Evolutionary conservation across 2,329 filamentous ascomycete genomes (phyloP), one percentile per base, ranked within the genome.

Genomic region (Coccinonectria pachysandricola): DNA sequence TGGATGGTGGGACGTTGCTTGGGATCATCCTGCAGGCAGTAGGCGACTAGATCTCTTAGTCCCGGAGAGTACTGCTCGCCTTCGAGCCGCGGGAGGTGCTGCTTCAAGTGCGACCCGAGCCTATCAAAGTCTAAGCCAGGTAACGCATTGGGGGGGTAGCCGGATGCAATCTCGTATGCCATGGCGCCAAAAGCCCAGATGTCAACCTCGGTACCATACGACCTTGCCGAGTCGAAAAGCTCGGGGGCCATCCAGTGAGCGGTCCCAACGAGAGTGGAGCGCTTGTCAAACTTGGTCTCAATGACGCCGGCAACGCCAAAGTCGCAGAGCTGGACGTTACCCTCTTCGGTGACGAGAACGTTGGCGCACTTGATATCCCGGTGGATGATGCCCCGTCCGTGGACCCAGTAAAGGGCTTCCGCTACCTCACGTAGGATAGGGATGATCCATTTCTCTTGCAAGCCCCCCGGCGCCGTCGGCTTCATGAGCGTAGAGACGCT

Each of bases 161-260:
- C 83, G 4, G 79, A 84, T 1, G 83, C 81, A 52, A 88, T 82
- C 52, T 91, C 83, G 43, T 74, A 85, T 2, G 85, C 65, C 51
- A 86, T 80, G 35, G 81, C 80, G 2, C 83, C 84, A 48, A 84
- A 86, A 3, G 83, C 81, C 83, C 84, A 91, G 26, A 87, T 85
- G 42, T 91, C 83, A 21, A 80, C 74, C 44, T 79, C 76, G 9
- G 74, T 78, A 32, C 77, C 77, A 47, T 81, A 81, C 5, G 74
- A 72, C 7, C 68, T 63, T 4, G 68, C 62, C 19, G 69, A 63
- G 31, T 78, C 71, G 40, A 81, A 77, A 8, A 88, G 64, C 44
- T 91, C 84, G 0, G 79, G 81, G 0, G 84, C 80, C 82, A 91
- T 87, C 79, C 82, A 91, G 52, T 87, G 76, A 3, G 79, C 78